Conservation (phyloP, 1,284 basidiomycete species). For the Cerioporus squamosus region DNA sequence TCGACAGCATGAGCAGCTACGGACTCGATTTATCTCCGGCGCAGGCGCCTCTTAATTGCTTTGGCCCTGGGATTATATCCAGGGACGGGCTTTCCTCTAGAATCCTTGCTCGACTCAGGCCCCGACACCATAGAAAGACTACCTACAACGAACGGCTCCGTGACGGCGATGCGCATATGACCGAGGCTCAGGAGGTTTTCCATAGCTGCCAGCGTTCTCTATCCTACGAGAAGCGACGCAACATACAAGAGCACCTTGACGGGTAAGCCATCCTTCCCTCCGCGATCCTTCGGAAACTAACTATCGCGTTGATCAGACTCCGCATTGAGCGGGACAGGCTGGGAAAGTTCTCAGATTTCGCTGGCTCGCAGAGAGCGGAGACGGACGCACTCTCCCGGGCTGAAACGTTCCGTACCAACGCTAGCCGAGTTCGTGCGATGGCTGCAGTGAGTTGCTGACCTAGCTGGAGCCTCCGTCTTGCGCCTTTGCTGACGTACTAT, state of each 20-base stretch:
- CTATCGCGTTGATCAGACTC: neutral
- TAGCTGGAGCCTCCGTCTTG: neutral
- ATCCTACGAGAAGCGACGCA: neutral
- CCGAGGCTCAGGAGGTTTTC: slow-evolving; percentile 7
- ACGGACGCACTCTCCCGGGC: slow-evolving; percentile 7
- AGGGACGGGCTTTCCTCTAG: slow-evolving; percentile 3
- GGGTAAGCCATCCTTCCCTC: neutral
- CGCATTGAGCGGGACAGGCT: slow-evolving; percentile 1
- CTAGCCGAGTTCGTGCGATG: neutral
- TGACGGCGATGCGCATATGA: slow-evolving; percentile 6
- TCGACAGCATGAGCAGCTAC: slow-evolving; percentile 8
- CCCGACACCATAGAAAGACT: slow-evolving; percentile 10
- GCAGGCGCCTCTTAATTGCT: slow-evolving; percentile 20
- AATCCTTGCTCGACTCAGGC: slow-evolving; percentile 11
- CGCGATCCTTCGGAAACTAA: neutral
- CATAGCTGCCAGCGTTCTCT: neutral
- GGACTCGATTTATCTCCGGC: slow-evolving; percentile 12
- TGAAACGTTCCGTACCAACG: neutral
- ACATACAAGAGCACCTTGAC: slow-evolving; percentile 1
- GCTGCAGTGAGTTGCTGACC: neutral
- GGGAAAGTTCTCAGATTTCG: slow-evolving; percentile 8
- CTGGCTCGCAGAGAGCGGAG: slow-evolving; percentile 3
- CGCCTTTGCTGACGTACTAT: neutral
- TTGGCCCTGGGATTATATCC: slow-evolving; percentile 1
- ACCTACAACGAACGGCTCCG: slow-evolving; percentile 10